Base-by-base conservation (phyloP, 306 rosid species). In the Cicer bijugum region DNA sequence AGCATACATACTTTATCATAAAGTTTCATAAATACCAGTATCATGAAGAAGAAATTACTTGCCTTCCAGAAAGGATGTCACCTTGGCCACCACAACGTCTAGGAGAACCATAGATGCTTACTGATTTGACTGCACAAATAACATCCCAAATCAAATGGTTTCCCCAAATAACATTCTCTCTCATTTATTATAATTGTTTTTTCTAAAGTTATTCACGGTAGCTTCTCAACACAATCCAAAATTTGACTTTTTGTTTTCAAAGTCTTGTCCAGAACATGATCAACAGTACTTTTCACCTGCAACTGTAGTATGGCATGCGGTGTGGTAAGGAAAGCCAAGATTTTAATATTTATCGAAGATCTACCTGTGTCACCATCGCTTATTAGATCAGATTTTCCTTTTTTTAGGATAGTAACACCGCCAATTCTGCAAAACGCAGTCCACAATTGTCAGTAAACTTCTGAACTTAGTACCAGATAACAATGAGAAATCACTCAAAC, bases 21-120 rank as follows among this genome's bases (percentile, higher is more conserved):
- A 12, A 72, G 46, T 35, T 65, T 19, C 69, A 16, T 23, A 58
- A 45, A 40, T 43, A 28, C 5, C 0, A 28, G 35, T 28, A 71
- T 15, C 40, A 47, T 53, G 56, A 74, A 43, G 38, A 72, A n/a
- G 9, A 8, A 48, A 45, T 40, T 19, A 82, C 98, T 84, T 87
- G 83, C 98, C 97, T 93, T 87, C 98, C 98, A 77, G 93, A 90
- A 81, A 93, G 98, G 77, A 93, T 87, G 78, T 93, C 98, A 43
- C 98, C 98, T 80, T 93, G 98, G 70, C 97, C 98, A 46, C 97
- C 96, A 71, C 97, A 92, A 62, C 98, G 92, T 56, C 98, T 87
- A 67, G 92, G 95, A 84, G 96, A 92, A 72, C 98, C 97, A 46
- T 84, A 87, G 67, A 90, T 79, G 83, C 92, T 86, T 61, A 90